Conservation (phyloP, 768 basidiomycete species). For the Leccinum broughii region DNA sequence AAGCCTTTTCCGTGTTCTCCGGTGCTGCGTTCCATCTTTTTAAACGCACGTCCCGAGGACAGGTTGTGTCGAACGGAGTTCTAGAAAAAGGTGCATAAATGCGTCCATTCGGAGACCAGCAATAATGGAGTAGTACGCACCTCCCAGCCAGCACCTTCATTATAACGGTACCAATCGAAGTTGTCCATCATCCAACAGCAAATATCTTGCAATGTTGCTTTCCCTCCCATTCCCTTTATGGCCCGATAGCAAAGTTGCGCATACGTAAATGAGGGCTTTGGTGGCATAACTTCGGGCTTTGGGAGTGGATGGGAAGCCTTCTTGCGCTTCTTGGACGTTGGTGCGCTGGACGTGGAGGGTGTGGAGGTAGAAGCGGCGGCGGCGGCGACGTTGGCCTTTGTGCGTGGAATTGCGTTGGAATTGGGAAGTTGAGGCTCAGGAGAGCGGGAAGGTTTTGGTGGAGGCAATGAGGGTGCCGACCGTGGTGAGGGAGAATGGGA, state of each 20-base stretch:
- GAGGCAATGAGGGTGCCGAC: slow-evolving; percentile 42
- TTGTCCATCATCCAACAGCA: slow-evolving; percentile 88
- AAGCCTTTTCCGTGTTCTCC: slow-evolving; percentile 90
- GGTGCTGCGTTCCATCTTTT: slow-evolving; percentile 83
- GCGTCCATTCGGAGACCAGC: slow-evolving; percentile 13
- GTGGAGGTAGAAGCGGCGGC: slow-evolving; percentile 23
- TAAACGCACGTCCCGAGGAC: slow-evolving; percentile 89
- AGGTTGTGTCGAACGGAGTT: slow-evolving; percentile 94
- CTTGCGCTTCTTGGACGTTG: slow-evolving; percentile 68
- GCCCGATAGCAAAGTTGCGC: slow-evolving; percentile 90
- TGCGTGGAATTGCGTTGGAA: slow-evolving; percentile 56
- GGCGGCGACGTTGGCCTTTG: slow-evolving; percentile 30
- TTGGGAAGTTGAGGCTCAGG: slow-evolving; percentile 59
- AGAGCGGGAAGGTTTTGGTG: slow-evolving; percentile 47
- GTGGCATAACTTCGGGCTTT: slow-evolving; percentile 76
- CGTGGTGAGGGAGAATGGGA: slow-evolving; percentile 71
- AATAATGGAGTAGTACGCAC: slow-evolving; percentile 43
- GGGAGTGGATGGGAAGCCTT: slow-evolving; percentile 48
- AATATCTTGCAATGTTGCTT: slow-evolving; percentile 90
- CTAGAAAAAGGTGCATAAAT: slow-evolving; percentile 38
- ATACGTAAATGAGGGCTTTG: slow-evolving; percentile 89
- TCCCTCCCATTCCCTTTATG: slow-evolving; percentile 76
- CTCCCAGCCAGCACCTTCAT: slow-evolving; percentile 87
- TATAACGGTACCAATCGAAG: slow-evolving; percentile 88
- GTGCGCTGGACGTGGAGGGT: slow-evolving; percentile 14